A percentile compares a stretch with the other conserved stretches of the same genome.
Evolutionary conservation across 768 basidiomycete species (phyloP).

Genomic region (Podaxis sp.): DNA sequence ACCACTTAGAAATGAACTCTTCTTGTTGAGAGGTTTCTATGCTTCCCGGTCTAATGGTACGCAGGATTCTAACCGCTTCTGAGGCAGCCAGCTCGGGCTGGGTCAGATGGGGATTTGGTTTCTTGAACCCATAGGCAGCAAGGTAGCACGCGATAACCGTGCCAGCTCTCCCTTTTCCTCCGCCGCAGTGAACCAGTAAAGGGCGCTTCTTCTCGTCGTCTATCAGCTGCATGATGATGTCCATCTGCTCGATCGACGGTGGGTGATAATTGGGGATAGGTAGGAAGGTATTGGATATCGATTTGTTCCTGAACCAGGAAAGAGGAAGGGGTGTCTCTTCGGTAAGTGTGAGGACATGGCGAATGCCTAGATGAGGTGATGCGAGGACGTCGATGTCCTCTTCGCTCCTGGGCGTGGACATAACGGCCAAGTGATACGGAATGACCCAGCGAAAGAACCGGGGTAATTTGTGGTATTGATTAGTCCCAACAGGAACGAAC

Average conservation of each 20-base stretch:
- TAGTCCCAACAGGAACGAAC: constrained; percentile 30
- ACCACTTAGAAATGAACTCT: constrained; percentile 55
- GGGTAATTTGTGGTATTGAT: constrained; percentile 40
- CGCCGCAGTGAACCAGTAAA: constrained; percentile 58
- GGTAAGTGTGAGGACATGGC: constrained; percentile 57
- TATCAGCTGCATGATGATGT: constrained; percentile 47
- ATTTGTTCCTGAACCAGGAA: constrained; percentile 45
- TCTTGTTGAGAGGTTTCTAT: constrained; percentile 58
- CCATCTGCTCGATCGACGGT: constrained; percentile 61
- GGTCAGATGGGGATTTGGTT: constrained; percentile 35
- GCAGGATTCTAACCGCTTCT: constrained; percentile 46
- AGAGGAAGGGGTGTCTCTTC: constrained; percentile 49
- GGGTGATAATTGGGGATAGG: constrained; percentile 53
- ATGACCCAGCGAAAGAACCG: constrained; percentile 65
- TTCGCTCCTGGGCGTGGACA: constrained; percentile 54
- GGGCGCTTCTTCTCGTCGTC: constrained; percentile 45
- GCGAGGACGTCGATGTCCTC: constrained; percentile 48
- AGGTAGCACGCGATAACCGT: constrained; percentile 62
- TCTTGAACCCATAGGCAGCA: constrained; percentile 51
- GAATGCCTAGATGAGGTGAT: constrained; percentile 48
- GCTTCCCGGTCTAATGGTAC: constrained; percentile 52
- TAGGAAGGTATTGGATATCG: constrained; percentile 51
- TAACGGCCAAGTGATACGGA: constrained; percentile 55
- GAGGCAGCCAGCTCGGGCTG: constrained; percentile 47
- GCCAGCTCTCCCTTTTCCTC: constrained; percentile 62